Base-by-base conservation (phyloP, 2,329 filamentous ascomycete genomes). In the Epichloe scottii region DNA sequence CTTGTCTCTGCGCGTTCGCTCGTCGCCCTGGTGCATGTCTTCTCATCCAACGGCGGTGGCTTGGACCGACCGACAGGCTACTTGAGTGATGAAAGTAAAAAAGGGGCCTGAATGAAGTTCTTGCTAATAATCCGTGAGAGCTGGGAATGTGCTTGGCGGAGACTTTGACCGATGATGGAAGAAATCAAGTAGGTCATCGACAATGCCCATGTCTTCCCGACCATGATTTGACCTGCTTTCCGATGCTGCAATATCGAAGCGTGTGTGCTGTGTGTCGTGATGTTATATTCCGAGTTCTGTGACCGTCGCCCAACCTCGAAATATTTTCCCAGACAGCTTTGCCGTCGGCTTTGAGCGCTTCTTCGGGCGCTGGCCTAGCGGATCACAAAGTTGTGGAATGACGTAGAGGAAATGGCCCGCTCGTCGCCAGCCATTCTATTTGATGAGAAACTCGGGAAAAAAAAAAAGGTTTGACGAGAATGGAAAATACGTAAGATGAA, bases 341-440 rank as follows among this genome's bases (percentile, higher is more conserved):
- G 39, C 39, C 47, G 47, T 40, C 26, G n/a, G 17, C 12, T 47
- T 45, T 41, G 44, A 34, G 23, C 15, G 33, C 40, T 35, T 6
- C 40, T 35, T 6, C 37, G 38, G 3, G 17, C 12, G 19, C 19
- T 14, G 35, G 15, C 35, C 14, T n/a, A 38, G 35, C 12, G 14
- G 5, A 14, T 3, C 35, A 38, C 35, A 14, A 38, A 14, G 17
- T 23, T 23, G 3, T 41, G 17, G 40, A n/a, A 14, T 30, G 6
- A 33, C 17, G 11, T 34, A 4, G 6, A 40, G 6, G 14, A n/a
- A 33, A 40, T 23, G 43, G 33, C 44, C 49, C 44, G 41, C 49
- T 51, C 37, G 43, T 51, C 49, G 26, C 34, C 46, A 26, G 41
- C 46, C 50, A 48, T 44, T 34, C 35, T 45, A 19, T 10, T 46